Evolutionary conservation across 2,329 filamentous ascomycete genomes (phyloP).

Genomic region (Pyricularia sp.): DNA sequence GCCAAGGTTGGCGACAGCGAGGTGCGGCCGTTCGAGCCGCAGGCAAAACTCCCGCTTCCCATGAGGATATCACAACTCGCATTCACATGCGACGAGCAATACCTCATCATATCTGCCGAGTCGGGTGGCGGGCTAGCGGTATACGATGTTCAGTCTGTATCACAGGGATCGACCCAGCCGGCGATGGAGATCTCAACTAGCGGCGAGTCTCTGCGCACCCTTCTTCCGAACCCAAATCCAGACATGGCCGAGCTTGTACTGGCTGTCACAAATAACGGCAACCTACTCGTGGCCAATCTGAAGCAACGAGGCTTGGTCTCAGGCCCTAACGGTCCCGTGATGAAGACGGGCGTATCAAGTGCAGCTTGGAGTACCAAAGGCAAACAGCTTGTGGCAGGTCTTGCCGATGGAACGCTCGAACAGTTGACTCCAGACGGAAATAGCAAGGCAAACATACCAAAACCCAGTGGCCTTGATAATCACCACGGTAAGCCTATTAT

Average conservation of each 20-base stretch:
- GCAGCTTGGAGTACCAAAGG: constrained; percentile 86
- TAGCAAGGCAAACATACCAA: constrained; percentile 65
- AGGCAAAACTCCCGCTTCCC: constrained; percentile 59
- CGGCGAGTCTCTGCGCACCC: constrained; percentile 55
- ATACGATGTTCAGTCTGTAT: constrained; percentile 60
- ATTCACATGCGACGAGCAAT: constrained; percentile 82
- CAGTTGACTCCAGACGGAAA: constrained; percentile 77
- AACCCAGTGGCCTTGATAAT: constrained; percentile 53
- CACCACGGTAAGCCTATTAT: constrained; percentile 48
- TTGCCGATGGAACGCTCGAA: constrained; percentile 63
- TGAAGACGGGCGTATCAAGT: constrained; percentile 68
- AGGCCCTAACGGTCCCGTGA: constrained; percentile 45
- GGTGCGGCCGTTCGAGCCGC: constrained; percentile 56
- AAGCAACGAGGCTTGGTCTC: constrained; percentile 47
- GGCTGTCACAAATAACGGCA: constrained; percentile 66
- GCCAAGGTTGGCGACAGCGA: constrained; percentile 46
- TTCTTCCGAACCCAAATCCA: constrained; percentile 68
- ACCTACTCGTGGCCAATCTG: constrained; percentile 73
- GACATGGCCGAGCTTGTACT: constrained; percentile 66
- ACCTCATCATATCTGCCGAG: constrained; percentile 72
- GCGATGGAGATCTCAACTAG: constrained; percentile 68
- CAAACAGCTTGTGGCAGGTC: constrained; percentile 81
- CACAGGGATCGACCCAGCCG: constrained; percentile 52
- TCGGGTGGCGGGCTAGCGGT: constrained; percentile 69
- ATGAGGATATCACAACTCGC: constrained; percentile 73